These are phyloP conservation scores for Sporisorium reilianum DNA, from an alignment of 1,284 basidiomycete genomes.

Conservation along the genomic window DNA sequence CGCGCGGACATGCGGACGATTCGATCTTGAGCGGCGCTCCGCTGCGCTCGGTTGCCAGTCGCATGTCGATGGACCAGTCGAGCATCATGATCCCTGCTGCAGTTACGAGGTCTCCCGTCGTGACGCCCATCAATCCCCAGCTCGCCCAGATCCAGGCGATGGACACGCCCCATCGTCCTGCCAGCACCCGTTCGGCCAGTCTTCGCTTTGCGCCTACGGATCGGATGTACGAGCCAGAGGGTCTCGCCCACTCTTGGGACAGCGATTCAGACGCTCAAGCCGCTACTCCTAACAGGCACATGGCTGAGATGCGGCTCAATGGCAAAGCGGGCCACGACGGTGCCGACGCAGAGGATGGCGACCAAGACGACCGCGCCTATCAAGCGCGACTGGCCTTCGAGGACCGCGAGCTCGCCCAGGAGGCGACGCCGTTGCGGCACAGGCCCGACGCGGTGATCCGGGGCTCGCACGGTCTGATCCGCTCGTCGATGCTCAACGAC, in stretches of 20 bases:
- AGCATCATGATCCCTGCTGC: constrained; percentile 39
- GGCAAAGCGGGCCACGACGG: constrained; percentile 1
- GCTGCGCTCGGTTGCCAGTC: constrained; percentile 40
- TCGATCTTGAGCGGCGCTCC: constrained; percentile 31
- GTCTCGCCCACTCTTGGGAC: constrained; percentile 30
- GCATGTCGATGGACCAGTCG: constrained; percentile 40
- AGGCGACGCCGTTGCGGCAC: constrained; percentile 78
- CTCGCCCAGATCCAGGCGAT: constrained; percentile 37
- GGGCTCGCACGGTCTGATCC: constrained; percentile 85
- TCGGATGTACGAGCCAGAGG: constrained; percentile 33
- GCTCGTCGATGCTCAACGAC: constrained; percentile 87
- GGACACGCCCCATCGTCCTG: constrained; percentile 30
- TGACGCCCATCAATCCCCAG: constrained; percentile 29
- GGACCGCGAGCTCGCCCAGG: constrained; percentile 82
- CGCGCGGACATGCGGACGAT: constrained; percentile 30
- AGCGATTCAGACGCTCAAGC: constrained; percentile 31
- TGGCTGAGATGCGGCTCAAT: constrained; percentile 24
- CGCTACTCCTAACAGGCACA: constrained; percentile 9
- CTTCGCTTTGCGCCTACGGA: constrained; percentile 53
- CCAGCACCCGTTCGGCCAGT: constrained; percentile 51
- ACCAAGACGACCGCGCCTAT: constrained; percentile 34
- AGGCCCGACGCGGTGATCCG: constrained; percentile 79
- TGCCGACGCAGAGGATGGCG: constrained; percentile 14
- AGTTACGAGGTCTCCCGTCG: constrained; percentile 26
- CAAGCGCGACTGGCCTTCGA: constrained; percentile 73